Conservation (phyloP, 768 basidiomycete genomes). For the Mycena vulgaris region DNA sequence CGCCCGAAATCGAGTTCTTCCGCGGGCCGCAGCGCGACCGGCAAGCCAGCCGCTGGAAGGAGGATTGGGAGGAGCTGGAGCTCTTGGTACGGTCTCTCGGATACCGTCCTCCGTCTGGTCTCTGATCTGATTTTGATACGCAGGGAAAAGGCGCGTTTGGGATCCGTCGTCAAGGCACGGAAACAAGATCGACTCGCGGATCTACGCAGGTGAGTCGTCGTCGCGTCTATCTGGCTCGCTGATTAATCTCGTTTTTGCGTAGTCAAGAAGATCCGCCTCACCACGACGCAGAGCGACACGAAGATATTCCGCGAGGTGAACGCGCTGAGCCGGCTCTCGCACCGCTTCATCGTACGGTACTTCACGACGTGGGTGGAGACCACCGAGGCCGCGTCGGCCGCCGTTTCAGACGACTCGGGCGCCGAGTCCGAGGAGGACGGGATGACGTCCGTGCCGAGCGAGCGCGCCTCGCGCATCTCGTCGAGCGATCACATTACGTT, state of each 20-base stretch:
- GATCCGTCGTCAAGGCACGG: constrained; percentile 94
- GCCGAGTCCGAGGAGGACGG: constrained; percentile 62
- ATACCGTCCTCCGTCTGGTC: constrained; percentile 3
- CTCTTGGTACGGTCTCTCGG: constrained; percentile 71
- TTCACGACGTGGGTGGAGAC: constrained; percentile 94
- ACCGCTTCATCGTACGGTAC: constrained; percentile 93
- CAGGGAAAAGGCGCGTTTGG: constrained; percentile 93
- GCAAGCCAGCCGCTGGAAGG: constrained; percentile 87
- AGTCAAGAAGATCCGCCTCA: constrained; percentile 93
- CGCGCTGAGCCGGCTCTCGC: constrained; percentile 88
- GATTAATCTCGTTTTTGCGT: background rate
- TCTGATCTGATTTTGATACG: constrained; percentile 5
- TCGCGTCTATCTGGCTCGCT: constrained; percentile 1
- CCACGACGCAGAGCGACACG: constrained; percentile 82
- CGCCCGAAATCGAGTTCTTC: constrained; percentile 81
- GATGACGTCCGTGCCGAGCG: constrained; percentile 69
- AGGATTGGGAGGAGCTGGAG: constrained; percentile 96
- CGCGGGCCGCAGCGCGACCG: constrained; percentile 58
- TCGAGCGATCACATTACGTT: constrained; percentile 74
- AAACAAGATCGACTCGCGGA: constrained; percentile 89
- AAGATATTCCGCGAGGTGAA: constrained; percentile 95
- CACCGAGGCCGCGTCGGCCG: constrained; percentile 65
- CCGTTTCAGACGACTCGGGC: constrained; percentile 70
- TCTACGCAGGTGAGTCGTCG: constrained; percentile 77
- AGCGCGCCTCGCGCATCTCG: constrained; percentile 53